Conservation (phyloP, 129 eudicot species). For the Flaveria linearis region DNA sequence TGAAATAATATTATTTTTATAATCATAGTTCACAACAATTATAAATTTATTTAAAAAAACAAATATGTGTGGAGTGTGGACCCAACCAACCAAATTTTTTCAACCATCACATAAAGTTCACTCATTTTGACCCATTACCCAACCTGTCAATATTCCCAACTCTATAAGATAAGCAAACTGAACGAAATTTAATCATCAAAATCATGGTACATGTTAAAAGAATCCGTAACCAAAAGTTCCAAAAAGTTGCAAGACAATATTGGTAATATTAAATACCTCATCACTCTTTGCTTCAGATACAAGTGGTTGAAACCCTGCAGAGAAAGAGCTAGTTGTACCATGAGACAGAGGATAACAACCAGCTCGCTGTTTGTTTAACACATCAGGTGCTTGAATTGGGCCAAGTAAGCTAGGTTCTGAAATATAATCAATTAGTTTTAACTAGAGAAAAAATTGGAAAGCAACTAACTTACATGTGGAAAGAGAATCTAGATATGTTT, state of each 20-base stretch:
- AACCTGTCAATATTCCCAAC: not conserved
- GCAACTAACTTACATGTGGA: not conserved
- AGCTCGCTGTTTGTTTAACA: constrained; percentile 45
- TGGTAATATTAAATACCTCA: constrained; percentile 47
- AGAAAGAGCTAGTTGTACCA: constrained; percentile 41
- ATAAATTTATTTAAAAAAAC: not conserved
- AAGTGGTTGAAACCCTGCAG: constrained; percentile 41
- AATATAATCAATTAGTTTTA: constrained; percentile 9
- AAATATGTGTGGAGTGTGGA: not conserved
- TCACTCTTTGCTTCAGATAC: constrained; percentile 45
- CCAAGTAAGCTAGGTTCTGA: constrained; percentile 85
- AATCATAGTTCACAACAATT: not conserved
- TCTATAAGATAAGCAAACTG: not conserved
- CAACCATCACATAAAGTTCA: not conserved
- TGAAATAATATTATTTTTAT: not conserved
- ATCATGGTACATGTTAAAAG: not conserved
- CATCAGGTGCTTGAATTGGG: constrained; percentile 52
- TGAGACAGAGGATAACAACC: constrained; percentile 40
- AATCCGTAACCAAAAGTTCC: not conserved
- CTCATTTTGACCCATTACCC: not conserved
- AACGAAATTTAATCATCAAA: not conserved
- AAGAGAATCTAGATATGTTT: constrained; percentile 1
- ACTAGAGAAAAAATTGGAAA: not conserved
- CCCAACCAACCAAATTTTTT: not conserved
- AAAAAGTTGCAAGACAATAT: constrained; percentile 2